These are phyloP conservation scores for Tulasnella sp. DNA, from an alignment of 768 basidiomycete genomes.

Conservation along the genomic window DNA sequence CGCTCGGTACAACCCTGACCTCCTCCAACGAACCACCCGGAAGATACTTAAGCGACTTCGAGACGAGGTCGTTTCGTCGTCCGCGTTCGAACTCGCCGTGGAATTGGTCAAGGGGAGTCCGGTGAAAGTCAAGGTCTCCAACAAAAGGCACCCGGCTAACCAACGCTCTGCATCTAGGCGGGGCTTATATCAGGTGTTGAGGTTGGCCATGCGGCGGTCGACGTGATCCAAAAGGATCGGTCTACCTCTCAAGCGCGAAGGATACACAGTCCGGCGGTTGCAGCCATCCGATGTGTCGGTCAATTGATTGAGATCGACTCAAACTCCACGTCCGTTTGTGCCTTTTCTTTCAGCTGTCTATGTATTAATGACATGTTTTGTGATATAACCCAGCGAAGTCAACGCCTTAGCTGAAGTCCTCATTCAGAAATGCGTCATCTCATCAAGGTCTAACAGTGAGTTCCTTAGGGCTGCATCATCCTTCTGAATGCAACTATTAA, in stretches of 20 bases:
- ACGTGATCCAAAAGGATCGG: background rate
- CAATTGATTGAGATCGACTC: background rate
- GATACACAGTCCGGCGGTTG: background rate
- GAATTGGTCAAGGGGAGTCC: slow-evolving; percentile 11
- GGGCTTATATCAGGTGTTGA: background rate
- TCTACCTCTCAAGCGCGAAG: background rate
- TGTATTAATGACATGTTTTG: background rate
- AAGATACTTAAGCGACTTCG: slow-evolving; percentile 29
- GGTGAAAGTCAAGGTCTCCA: background rate
- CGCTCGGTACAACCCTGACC: slow-evolving; percentile 33
- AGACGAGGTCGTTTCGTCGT: background rate
- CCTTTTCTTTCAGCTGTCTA: background rate
- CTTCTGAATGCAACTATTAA: background rate
- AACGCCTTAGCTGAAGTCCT: background rate
- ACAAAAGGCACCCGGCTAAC: background rate
- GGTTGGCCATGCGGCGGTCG: background rate
- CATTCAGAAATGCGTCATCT: background rate
- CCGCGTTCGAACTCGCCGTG: background rate
- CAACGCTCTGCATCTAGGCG: background rate
- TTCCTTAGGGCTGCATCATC: background rate
- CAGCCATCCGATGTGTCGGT: background rate
- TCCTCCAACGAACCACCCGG: slow-evolving; percentile 33
- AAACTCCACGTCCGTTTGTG: background rate
- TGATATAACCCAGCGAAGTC: background rate
- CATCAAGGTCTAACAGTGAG: background rate